Conservation (phyloP, 2,329 filamentous ascomycete genomes). For the Ophiostoma sp. region DNA sequence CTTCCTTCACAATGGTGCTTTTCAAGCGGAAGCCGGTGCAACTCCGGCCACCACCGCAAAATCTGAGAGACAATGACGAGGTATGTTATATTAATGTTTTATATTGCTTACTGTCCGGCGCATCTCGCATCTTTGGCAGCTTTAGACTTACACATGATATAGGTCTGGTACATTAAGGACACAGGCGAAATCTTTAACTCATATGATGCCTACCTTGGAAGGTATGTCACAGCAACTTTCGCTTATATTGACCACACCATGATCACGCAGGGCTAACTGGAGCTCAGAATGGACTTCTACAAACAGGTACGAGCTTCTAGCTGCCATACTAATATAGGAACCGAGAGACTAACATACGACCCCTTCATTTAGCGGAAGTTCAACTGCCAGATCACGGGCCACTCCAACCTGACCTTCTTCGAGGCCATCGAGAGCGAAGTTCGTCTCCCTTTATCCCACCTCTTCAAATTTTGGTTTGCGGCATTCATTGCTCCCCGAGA, state of each 20-base stretch:
- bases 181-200: conserved; percentile 87
- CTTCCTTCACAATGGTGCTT: conserved; percentile 51
- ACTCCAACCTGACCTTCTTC: conserved; percentile 88
- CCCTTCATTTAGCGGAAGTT: conserved; percentile 69
- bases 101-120: background rate
- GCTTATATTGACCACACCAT: background rate
- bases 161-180: conserved; percentile 91
- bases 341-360: conserved; percentile 25
- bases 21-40: conserved; percentile 95
- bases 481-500: background rate
- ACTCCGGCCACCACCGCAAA: conserved; percentile 65
- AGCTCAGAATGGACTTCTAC: conserved; percentile 81
- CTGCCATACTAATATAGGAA: background rate
- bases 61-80: conserved; percentile 79
- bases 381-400: conserved; percentile 93
- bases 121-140: conserved; percentile 13
- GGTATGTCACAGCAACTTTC: conserved; percentile 55
- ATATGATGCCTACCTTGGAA: conserved; percentile 83
- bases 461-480: background rate
- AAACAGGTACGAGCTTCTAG: conserved; percentile 64
- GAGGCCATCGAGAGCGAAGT: conserved; percentile 91
- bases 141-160: conserved; percentile 27
- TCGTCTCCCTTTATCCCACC: conserved; percentile 40
- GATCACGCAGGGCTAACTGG: conserved; percentile 36
- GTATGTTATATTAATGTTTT: conserved; percentile 51